Evolutionary conservation across 2,329 filamentous ascomycete genomes (phyloP).

Genomic region (Pyricularia sp.): DNA sequence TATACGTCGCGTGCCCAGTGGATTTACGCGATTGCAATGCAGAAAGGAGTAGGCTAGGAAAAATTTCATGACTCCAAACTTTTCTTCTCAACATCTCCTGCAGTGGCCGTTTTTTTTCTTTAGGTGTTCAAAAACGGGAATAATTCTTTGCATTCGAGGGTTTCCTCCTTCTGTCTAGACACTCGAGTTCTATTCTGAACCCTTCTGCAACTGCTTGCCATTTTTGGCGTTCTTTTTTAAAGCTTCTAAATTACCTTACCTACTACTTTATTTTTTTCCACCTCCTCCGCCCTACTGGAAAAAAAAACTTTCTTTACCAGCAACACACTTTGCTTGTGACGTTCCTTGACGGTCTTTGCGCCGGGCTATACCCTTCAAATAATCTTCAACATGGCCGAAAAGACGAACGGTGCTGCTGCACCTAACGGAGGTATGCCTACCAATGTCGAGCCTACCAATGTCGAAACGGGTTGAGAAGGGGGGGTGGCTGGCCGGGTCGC

Average conservation of each 20-base stretch:
- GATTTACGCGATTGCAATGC: neutral
- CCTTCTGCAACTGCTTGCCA: neutral
- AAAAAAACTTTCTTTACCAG: neutral
- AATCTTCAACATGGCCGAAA: conserved; percentile 4
- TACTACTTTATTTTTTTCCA: neutral
- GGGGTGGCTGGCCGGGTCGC: neutral
- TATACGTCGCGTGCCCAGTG: conserved; percentile 5
- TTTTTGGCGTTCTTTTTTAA: neutral
- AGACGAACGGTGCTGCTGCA: neutral
- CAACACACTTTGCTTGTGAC: neutral
- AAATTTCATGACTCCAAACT: conserved; percentile 6
- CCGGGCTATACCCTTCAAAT: neutral
- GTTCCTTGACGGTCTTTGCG: neutral
- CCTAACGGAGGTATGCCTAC: conserved; percentile 1
- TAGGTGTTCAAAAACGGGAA: conserved; percentile 2
- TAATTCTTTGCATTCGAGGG: conserved; percentile 1
- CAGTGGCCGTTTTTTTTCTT: neutral
- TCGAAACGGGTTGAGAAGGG: neutral
- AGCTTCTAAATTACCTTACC: neutral
- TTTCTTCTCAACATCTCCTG: conserved; percentile 2
- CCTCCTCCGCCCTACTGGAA: neutral
- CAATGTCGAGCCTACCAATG: no score
- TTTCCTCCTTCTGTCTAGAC: neutral
- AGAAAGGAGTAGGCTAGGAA: neutral
- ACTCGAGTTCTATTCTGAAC: conserved; percentile 1